Base-by-base conservation (phyloP, 805 yeast species). In the Zygosaccharomyces rouxii region DNA sequence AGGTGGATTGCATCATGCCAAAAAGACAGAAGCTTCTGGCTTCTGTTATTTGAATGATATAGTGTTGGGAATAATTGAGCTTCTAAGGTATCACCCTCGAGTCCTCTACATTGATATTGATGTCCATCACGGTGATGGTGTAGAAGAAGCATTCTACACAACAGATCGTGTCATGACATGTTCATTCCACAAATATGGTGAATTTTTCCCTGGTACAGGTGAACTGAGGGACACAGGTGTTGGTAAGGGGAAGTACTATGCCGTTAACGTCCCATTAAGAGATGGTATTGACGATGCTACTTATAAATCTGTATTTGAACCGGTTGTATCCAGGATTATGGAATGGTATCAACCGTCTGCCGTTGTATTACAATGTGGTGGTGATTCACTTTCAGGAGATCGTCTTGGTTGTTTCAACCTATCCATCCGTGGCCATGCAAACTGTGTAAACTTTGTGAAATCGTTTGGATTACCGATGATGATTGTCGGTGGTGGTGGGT, bases 91-190 rank as follows among this genome's bases (percentile, higher is more conserved):
- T 55, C 96, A 90, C 68, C 94, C 96, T 37, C 78, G 98, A 55
- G 97, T 92, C 6, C 74, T 92, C 64, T 92, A 92, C 66, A 86
- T 92, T 47, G 98, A 92, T 68, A 90, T 89, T 48, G 98, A 92
- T 67, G 79, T 92, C 11, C 98, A 92, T 67, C 98, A 92, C 63
- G 98, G 98, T 39, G 98, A 92, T 68, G 98, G 98, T 55, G 98
- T 92, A 16, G 96, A 92, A 67, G 98, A 92, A 68, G 97, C 97
- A 0, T 92, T 92, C 63, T 87, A 92, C 70, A 80, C 94, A 14
- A 87, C 97, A 1, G 98, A 90, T 67, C 73, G 98, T 51, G 98
- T 90, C 40, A 89, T 90, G 97, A 90, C 97, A 0, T 90, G 90
- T 57, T 85, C 95, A 9, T 90, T 90, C 75, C 98, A 90, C 74